Conservation (phyloP, 2,329 filamentous ascomycete genomes). For the Alternaria incomplexa region DNA sequence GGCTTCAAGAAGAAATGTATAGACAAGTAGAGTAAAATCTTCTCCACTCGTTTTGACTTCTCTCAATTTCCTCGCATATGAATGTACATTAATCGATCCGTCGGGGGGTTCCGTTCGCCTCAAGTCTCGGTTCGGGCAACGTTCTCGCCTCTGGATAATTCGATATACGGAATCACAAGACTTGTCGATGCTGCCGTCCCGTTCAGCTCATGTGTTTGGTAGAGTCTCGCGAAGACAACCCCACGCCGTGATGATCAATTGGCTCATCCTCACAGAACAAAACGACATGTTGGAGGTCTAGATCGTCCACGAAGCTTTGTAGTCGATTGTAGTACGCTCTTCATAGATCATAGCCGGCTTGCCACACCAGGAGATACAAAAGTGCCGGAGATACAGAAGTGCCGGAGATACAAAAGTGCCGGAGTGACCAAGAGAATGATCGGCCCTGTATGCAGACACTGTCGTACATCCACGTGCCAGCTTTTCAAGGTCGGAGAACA, state of each 20-base stretch:
- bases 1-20: slow-evolving; percentile 8
- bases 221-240: slow-evolving; percentile 2
- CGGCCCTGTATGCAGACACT: neutral
- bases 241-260: neutral
- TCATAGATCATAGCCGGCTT: neutral
- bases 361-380: neutral
- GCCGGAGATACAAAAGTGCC: neutral
- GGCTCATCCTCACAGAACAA: neutral
- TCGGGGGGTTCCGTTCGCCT: slow-evolving; percentile 10
- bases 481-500: neutral
- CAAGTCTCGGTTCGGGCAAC: slow-evolving; percentile 8
- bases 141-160: slow-evolving; percentile 21
- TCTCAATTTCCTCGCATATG: slow-evolving; percentile 24
- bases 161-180: slow-evolving; percentile 10
- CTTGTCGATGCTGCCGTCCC: neutral
- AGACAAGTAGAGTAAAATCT: slow-evolving; percentile 14
- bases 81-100: slow-evolving; percentile 29
- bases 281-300: neutral
- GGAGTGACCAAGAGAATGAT: neutral
- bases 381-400: neutral
- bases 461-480: neutral
- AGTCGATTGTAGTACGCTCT: neutral
- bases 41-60: slow-evolving; percentile 10
- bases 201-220: neutral
- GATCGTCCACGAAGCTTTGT: neutral